These are phyloP conservation scores for Kokia cookei DNA, from an alignment of 441 rosid species.

Conservation along the genomic window DNA sequence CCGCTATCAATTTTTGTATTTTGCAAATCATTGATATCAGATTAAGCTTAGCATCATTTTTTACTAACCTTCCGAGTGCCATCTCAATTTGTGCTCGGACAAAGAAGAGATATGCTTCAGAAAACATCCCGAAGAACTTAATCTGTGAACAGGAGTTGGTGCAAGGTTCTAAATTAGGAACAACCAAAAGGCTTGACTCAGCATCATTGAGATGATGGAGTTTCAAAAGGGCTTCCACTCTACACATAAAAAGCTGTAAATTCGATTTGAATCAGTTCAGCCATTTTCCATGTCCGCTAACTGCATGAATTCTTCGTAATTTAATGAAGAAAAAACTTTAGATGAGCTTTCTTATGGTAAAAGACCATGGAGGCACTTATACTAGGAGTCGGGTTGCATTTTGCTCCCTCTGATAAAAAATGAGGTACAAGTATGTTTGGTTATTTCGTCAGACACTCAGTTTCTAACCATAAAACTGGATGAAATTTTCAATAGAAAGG, in stretches of 20 bases:
- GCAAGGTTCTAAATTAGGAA: slow-evolving; percentile 44
- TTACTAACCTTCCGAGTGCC: slow-evolving; percentile 46
- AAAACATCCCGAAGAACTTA: slow-evolving; percentile 63
- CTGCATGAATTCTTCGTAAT: neutral
- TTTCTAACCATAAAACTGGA: no score
- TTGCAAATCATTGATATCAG: neutral
- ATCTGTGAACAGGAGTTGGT: slow-evolving; percentile 29
- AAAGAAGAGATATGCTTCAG: slow-evolving; percentile 59
- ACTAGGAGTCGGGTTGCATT: no score
- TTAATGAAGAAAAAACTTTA: neutral
- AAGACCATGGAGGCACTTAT: no score
- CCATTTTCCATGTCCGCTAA: slow-evolving; percentile 12
- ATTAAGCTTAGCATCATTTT: neutral
- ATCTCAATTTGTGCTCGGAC: slow-evolving; percentile 72
- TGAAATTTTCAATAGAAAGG: no score
- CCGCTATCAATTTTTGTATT: neutral
- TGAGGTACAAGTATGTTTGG: no score
- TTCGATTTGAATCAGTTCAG: slow-evolving; percentile 42
- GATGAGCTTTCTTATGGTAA: neutral
- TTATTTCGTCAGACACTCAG: no score
- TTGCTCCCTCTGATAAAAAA: no score
- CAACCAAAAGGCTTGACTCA: slow-evolving; percentile 29
- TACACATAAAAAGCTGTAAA: slow-evolving; percentile 83
- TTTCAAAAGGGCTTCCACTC: slow-evolving; percentile 75
- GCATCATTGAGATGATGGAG: slow-evolving; percentile 74